Conservation (phyloP, 495 filamentous ascomycete genomes). For the Podospora pseudocomata region DNA sequence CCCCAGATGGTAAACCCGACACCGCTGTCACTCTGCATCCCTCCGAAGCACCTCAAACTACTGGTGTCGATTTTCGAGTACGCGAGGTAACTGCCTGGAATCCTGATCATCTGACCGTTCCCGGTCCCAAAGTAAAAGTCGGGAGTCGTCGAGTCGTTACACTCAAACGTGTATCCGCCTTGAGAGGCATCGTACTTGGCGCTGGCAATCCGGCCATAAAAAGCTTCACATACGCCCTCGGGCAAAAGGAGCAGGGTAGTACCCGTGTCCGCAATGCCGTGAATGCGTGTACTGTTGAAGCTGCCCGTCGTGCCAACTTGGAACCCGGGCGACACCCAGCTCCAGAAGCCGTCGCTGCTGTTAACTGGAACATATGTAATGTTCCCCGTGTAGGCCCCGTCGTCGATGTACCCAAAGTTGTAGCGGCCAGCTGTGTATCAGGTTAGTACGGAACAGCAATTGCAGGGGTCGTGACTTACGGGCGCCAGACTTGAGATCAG, state of each 20-base stretch:
- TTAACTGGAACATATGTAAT: conserved; percentile 61
- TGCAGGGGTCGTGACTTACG: conserved; percentile 26
- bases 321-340: conserved; percentile 62
- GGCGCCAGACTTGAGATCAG: conserved; percentile 57
- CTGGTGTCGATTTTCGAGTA: conserved; percentile 42
- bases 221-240: conserved; percentile 52
- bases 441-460: not conserved
- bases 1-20: conserved; percentile 69
- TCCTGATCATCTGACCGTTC: conserved; percentile 39
- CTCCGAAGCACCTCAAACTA: conserved; percentile 54
- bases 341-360: conserved; percentile 64
- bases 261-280: conserved; percentile 65
- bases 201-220: conserved; percentile 58
- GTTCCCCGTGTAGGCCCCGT: conserved; percentile 56
- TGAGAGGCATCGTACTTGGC: conserved; percentile 43
- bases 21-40: conserved; percentile 59
- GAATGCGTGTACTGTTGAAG: conserved; percentile 36
- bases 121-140: conserved; percentile 58
- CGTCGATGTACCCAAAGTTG: conserved; percentile 73
- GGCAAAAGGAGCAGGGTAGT: conserved; percentile 69
- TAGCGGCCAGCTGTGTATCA: conserved; percentile 55
- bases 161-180: conserved; percentile 69
- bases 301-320: conserved; percentile 47
- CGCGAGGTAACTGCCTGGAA: conserved; percentile 56
- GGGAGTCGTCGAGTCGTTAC: conserved; percentile 55